These are phyloP conservation scores for Exophiala calicioides DNA, from an alignment of 2,329 filamentous ascomycete genomes.

Conservation along the genomic window DNA sequence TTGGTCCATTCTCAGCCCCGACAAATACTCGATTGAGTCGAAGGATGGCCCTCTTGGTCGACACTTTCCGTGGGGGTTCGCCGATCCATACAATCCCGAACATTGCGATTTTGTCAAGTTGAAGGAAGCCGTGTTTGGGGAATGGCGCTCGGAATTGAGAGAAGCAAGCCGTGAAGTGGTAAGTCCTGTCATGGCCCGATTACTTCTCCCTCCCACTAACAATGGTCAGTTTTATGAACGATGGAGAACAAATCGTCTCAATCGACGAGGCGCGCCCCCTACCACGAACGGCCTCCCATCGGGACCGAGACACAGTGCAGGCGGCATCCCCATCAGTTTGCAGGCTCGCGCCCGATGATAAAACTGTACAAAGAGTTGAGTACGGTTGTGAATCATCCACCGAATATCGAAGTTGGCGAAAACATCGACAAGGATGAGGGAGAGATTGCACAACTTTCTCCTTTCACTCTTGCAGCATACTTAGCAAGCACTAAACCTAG, in stretches of 20 bases:
- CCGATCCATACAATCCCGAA: slow-evolving; percentile 83
- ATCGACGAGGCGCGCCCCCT: slow-evolving; percentile 17
- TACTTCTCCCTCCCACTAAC: slow-evolving; percentile 69
- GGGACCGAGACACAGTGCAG: slow-evolving; percentile 19
- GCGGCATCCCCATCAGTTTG: slow-evolving; percentile 21
- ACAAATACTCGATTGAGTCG: slow-evolving; percentile 70
- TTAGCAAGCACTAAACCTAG: too few species aligned
- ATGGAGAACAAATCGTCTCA: slow-evolving; percentile 28
- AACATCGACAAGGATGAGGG: too few species aligned
- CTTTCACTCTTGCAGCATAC: too few species aligned
- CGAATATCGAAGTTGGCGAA: too few species aligned
- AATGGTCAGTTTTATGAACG: slow-evolving; percentile 24
- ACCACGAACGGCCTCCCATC: slow-evolving; percentile 20
- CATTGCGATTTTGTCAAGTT: slow-evolving; percentile 93
- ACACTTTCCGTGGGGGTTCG: slow-evolving; percentile 94
- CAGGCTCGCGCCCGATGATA: slow-evolving; percentile 19
- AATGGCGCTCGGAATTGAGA: slow-evolving; percentile 89
- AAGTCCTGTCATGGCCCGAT: slow-evolving; percentile 84
- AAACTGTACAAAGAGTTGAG: slow-evolving; percentile 1
- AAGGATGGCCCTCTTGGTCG: slow-evolving; percentile 65
- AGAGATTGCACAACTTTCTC: too few species aligned
- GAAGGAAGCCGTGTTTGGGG: slow-evolving; percentile 87
- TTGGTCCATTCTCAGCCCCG: slow-evolving; percentile 90
- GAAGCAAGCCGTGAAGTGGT: slow-evolving; percentile 75
- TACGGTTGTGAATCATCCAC: too few species aligned